phyloP scores from a whole-genome alignment of 148 eudicot species.

The Rhododendron molle region DNA sequence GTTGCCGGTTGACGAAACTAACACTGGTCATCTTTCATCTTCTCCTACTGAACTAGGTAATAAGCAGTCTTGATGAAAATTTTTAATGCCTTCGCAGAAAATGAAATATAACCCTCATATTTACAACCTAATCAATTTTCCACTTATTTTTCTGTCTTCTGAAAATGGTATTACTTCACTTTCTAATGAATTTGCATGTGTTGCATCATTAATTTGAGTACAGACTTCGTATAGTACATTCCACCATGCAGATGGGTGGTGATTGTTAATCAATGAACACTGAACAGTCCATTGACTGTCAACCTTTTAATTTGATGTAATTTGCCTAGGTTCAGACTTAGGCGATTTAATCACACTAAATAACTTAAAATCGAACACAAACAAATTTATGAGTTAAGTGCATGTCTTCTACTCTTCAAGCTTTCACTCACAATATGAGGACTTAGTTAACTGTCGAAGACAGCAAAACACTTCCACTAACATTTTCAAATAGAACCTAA shows the following conservation, averaged over 20 bases:
- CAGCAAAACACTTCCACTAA: not conserved
- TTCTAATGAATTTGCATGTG: not conserved
- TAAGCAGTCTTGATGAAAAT: not conserved
- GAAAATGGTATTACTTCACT: not conserved
- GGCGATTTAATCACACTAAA: not conserved
- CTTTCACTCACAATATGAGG: not conserved
- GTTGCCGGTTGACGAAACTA: not conserved
- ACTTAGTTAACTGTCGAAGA: not conserved
- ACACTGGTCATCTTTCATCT: not conserved
- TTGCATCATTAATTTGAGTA: not conserved
- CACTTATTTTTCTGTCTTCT: not conserved
- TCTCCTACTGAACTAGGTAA: not conserved
- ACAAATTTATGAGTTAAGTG: conserved; percentile 2
- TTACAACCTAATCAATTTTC: not conserved
- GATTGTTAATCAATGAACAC: not conserved
- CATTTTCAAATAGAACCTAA: not conserved
- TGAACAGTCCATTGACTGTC: not conserved
- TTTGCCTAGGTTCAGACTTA: not conserved
- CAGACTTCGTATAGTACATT: not conserved
- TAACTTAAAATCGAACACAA: not conserved
- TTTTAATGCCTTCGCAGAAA: not conserved
- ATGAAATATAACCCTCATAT: not conserved
- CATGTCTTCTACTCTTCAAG: not conserved
- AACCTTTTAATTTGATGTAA: not conserved
- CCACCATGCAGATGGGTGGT: not conserved